Base-by-base conservation (phyloP, 495 filamentous ascomycete genomes). In the Chaetomium fimeti region DNA sequence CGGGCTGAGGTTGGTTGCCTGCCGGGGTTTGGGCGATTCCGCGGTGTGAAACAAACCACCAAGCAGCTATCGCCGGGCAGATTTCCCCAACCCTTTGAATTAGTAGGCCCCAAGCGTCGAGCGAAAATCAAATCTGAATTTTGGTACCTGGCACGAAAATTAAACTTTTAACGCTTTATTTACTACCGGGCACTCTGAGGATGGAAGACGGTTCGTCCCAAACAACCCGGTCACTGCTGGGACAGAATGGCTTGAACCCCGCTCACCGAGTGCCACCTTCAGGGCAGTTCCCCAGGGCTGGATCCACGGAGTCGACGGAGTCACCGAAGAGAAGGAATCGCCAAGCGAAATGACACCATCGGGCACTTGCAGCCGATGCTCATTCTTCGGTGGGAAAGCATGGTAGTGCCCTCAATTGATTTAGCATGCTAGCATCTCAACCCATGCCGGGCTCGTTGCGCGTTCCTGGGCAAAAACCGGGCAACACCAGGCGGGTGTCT, bases 311-410 rank as follows among this genome's bases (percentile, higher is more conserved):
- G 18, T 55, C 16, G 28, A 32, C 20, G 29, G 24, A 27, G 24
- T 52, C 24, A 12, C 9, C 18, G 28, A 55, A 27, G 28, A 13
- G 25, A 6, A 22, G 16, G 18, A 55, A n/a, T 36, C 29, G 24
- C n/a, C 16, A 57, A 40, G 16, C n/a, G 5, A 36, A 55, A 55
- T 55, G 52, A 36, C 52, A 36, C 52, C 52, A 55, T 55, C 29
- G 2, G n/a, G 16, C n/a, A 20, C n/a, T n/a, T n/a, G n/a, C n/a
- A n/a, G 16, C 25, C 11, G 18, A 36, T 55, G 52, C 18, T 36
- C 13, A 6, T 20, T 11, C 45, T 20, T 9, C 15, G 6, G 51
- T 16, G 1, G 12, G 16, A 18, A 47, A 18, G n/a, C 7, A 47
- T n/a, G n/a, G n/a, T n/a, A 32, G 8, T 11, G 32, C 32, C 8